phyloP scores from a whole-genome alignment of 768 basidiomycete genomes.

The Podaxis sp. region DNA sequence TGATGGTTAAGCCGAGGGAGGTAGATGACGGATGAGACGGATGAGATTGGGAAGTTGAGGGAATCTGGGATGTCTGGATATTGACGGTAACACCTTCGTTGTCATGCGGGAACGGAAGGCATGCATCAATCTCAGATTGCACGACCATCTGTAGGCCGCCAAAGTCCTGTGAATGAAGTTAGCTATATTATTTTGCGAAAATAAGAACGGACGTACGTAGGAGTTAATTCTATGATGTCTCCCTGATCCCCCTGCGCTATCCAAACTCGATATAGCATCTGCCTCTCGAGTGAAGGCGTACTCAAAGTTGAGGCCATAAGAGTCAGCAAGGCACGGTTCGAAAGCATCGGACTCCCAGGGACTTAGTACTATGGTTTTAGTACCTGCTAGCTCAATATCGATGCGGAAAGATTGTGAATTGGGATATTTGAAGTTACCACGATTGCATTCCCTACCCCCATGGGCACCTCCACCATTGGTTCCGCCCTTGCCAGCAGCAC shows the following conservation, averaged over 20 bases:
- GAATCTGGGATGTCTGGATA: conserved; percentile 28
- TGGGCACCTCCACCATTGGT: not conserved
- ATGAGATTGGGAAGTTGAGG: not conserved
- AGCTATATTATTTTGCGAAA: not conserved
- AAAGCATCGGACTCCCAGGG: conserved; percentile 41
- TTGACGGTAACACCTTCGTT: conserved; percentile 26
- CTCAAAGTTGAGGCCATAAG: conserved; percentile 58
- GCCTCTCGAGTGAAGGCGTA: conserved; percentile 37
- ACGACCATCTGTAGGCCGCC: conserved; percentile 28
- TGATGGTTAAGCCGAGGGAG: conserved; percentile 1
- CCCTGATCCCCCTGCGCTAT: conserved; percentile 39
- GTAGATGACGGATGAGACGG: not conserved
- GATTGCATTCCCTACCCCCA: not conserved
- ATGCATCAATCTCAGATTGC: conserved; percentile 30
- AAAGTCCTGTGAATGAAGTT: conserved; percentile 12
- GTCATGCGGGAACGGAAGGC: conserved; percentile 22
- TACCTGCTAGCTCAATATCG: conserved; percentile 56
- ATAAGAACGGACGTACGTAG: conserved; percentile 38
- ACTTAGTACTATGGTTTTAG: conserved; percentile 52
- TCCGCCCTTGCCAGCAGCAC: conserved; percentile 20
- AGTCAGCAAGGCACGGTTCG: conserved; percentile 27
- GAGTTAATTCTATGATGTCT: conserved; percentile 54
- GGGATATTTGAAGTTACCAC: not conserved
- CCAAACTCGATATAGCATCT: conserved; percentile 18
- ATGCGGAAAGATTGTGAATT: conserved; percentile 46